Percentiles rank a stretch among this genome's conserved stretches.
phyloP scores from a whole-genome alignment of 179 eudicot genomes.

The Nepenthes alata region DNA sequence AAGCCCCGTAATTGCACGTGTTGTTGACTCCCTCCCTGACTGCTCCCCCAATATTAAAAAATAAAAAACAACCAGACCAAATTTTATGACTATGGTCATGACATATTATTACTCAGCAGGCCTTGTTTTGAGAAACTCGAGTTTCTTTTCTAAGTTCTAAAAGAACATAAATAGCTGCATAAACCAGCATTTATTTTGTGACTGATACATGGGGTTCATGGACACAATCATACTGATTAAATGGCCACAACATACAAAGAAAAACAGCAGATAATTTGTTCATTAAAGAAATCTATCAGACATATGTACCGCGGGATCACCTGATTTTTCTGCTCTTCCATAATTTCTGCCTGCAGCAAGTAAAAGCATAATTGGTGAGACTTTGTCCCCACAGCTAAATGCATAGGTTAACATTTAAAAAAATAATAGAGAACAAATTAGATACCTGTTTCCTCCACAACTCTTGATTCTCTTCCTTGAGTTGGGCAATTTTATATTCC shows the following conservation, averaged over 20 bases:
- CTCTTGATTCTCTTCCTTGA: conserved; percentile 58
- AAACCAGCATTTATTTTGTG: not conserved
- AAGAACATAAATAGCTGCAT: not conserved
- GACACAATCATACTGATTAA: too few species aligned
- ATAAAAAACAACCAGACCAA: too few species aligned
- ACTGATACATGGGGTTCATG: not conserved
- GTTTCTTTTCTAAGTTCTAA: not conserved
- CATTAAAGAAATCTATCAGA: not conserved
- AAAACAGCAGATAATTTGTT: not conserved
- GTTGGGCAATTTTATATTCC: conserved; percentile 72
- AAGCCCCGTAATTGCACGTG: too few species aligned
- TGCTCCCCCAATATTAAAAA: too few species aligned
- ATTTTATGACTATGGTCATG: too few species aligned
- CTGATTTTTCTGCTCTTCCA: conserved; percentile 80
- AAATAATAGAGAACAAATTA: not conserved
- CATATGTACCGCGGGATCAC: conserved; percentile 15
- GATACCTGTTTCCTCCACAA: conserved; percentile 56
- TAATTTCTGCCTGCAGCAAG: conserved; percentile 47
- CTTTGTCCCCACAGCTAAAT: not conserved
- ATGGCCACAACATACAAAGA: too few species aligned
- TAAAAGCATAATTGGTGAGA: conserved; percentile 5
- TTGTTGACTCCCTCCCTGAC: too few species aligned
- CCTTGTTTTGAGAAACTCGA: too few species aligned
- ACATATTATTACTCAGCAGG: too few species aligned
- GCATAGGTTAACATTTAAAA: not conserved